Percentiles rank a stretch among this genome's conserved stretches.
These are phyloP conservation scores for Brettanomyces custersianus DNA, from an alignment of 805 yeast species.

Conservation along the genomic window DNA sequence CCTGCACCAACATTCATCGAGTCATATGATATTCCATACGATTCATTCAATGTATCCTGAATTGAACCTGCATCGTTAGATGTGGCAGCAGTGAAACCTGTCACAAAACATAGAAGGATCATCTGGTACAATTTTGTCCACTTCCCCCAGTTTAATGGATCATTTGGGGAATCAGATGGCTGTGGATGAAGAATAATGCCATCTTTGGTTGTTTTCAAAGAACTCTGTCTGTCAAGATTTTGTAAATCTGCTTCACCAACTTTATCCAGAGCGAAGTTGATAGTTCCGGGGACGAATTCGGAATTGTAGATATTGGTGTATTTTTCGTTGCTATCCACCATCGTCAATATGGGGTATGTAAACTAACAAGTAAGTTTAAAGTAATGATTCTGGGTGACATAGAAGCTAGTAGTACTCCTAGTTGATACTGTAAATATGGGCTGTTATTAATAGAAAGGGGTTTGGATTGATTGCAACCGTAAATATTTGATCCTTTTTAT, in stretches of 20 bases:
- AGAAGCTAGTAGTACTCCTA: too few relatives aligned
- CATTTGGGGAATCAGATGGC: conserved; percentile 56
- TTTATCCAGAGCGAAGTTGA: conserved; percentile 33
- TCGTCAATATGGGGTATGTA: too few relatives aligned
- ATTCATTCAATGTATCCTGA: conserved; percentile 54
- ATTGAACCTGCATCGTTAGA: conserved; percentile 69
- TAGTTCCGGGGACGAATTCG: conserved; percentile 48
- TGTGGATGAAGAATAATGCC: conserved; percentile 49
- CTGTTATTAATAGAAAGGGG: too few relatives aligned
- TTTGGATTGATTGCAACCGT: too few relatives aligned
- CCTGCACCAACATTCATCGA: conserved; percentile 79
- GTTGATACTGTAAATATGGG: too few relatives aligned
- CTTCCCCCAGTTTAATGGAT: conserved; percentile 51
- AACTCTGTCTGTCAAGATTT: conserved; percentile 11
- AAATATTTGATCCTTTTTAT: too few relatives aligned
- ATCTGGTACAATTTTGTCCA: conserved; percentile 38
- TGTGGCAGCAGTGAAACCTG: conserved; percentile 64
- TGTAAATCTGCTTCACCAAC: conserved; percentile 10
- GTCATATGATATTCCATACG: conserved; percentile 55
- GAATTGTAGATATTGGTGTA: conserved; percentile 24
- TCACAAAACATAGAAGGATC: conserved; percentile 42
- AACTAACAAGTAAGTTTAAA: too few relatives aligned
- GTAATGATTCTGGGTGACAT: too few relatives aligned
- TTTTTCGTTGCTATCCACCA: conserved; percentile 14
- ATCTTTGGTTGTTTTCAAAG: conserved; percentile 24